phyloP scores from a whole-genome alignment of 164 flowering plant genomes.

The Tetrastigma voinierianum region DNA sequence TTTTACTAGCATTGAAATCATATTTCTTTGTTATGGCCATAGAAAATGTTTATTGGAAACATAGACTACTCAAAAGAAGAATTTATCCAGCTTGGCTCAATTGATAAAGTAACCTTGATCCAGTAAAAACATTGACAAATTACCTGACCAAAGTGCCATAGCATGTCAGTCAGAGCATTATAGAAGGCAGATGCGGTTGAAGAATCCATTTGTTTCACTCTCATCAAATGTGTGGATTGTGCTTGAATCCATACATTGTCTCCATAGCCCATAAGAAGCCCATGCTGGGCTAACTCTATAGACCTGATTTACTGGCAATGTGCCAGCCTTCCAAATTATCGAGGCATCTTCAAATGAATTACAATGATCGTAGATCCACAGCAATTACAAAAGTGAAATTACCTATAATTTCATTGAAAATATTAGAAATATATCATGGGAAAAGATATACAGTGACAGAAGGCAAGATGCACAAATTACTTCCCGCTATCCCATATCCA shows the following conservation, averaged over 20 bases:
- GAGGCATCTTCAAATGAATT: constrained; percentile 93
- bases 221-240: constrained; percentile 81
- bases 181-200: constrained; percentile 96
- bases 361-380: constrained; percentile 77
- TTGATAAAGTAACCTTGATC: not conserved
- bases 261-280: constrained; percentile 81
- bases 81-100: not conserved
- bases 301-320: constrained; percentile 78
- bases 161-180: constrained; percentile 96
- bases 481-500: not conserved
- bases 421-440: not conserved
- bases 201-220: constrained; percentile 82
- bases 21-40: too few relatives aligned
- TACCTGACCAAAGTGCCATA: constrained; percentile 99
- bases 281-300: constrained; percentile 98
- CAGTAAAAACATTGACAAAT: not conserved
- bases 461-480: not conserved
- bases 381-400: not conserved
- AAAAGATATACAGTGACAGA: not conserved
- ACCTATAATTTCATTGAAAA: not conserved
- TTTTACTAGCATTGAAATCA: too few relatives aligned
- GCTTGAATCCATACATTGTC: constrained; percentile 82
- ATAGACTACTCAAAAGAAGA: not conserved
- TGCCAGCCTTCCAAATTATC: constrained; percentile 82
- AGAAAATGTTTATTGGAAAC: too few relatives aligned